These are phyloP conservation scores for Lichtheimia ramosa DNA, from an alignment of 371 early-diverging fungal genomes.

Conservation along the genomic window DNA sequence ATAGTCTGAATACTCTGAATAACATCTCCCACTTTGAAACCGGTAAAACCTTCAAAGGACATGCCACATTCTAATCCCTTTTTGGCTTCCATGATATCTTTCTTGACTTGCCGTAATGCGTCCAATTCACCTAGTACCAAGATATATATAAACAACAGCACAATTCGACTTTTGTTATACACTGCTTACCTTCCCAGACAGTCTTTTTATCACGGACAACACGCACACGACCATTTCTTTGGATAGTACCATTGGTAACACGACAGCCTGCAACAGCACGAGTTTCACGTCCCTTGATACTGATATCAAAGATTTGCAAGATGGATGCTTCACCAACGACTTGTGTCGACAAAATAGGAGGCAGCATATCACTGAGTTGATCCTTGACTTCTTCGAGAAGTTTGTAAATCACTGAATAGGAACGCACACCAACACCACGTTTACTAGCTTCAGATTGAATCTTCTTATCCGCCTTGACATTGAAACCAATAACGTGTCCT, in stretches of 20 bases:
- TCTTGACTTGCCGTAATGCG: constrained; percentile 81
- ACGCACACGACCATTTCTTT: constrained; percentile 60
- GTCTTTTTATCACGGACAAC: constrained; percentile 66
- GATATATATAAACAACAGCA: background rate
- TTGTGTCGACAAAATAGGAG: constrained; percentile 73
- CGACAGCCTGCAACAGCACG: constrained; percentile 86
- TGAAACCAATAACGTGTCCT: constrained; percentile 83
- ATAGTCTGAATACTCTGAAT: constrained; percentile 68
- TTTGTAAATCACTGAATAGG: constrained; percentile 86
- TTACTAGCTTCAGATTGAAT: constrained; percentile 63
- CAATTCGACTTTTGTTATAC: background rate
- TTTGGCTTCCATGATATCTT: constrained; percentile 82
- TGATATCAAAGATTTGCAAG: constrained; percentile 78
- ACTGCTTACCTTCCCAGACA: constrained; percentile 65
- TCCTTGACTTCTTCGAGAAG: constrained; percentile 87
- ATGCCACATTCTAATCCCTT: constrained; percentile 95
- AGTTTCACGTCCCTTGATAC: constrained; percentile 64
- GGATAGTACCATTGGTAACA: constrained; percentile 75
- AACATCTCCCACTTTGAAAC: constrained; percentile 78
- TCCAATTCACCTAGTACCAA: constrained; percentile 52
- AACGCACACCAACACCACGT: constrained; percentile 64
- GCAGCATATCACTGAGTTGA: constrained; percentile 73
- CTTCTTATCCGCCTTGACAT: constrained; percentile 80
- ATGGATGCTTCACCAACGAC: constrained; percentile 90
- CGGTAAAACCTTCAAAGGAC: constrained; percentile 78